Base-by-base conservation (phyloP, 148 eudicot species). In the Vaccinium corymbosum region DNA sequence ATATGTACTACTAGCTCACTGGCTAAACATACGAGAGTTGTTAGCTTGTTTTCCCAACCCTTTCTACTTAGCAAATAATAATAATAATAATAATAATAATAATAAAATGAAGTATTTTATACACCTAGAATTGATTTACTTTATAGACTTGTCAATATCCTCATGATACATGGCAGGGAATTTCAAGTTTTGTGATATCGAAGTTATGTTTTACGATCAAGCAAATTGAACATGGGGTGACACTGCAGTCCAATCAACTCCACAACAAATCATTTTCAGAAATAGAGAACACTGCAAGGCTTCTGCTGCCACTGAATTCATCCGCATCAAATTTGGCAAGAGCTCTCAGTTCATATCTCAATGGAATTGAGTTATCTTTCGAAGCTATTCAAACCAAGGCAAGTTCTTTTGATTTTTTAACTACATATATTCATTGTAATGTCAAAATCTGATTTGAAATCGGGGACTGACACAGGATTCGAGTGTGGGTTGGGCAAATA, bases 301-400 rank as follows among this genome's bases (percentile, higher is more conserved):
- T 70, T 29, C 74, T 70, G 13, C 74, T 27, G 0, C 46, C 74
- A 29, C 35, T 70, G 14, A 70, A 70, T 29, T 70, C 38, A 22
- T 70, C 74, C 0, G 74, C 46, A 70, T 70, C 74, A 70, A 70
- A 70, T 70, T 70, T 70, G 35, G 74, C 74, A 13, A 70, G 74
- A 70, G 74, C 74, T 70, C 46, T 70, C 0, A 27, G 74, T 70
- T 70, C 74, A 70, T 29, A 29, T 17, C 74, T 70, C 6, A 29
- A 70, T 70, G 38, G 74, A 29, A 70, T 16, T 12, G 35, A 70
- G 1, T 17, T 70, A 29, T 70, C 74, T 11, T 70, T 70, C 74
- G 2, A 70, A 29, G 74, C 74, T 15, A 70, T 70, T 70, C 16
- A 70, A 70, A 70, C 74, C 38, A 70, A 70, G 74, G 74, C 38